phyloP scores from a whole-genome alignment of 2,329 filamentous ascomycete species.

The Sporothrix dimorphospora region DNA sequence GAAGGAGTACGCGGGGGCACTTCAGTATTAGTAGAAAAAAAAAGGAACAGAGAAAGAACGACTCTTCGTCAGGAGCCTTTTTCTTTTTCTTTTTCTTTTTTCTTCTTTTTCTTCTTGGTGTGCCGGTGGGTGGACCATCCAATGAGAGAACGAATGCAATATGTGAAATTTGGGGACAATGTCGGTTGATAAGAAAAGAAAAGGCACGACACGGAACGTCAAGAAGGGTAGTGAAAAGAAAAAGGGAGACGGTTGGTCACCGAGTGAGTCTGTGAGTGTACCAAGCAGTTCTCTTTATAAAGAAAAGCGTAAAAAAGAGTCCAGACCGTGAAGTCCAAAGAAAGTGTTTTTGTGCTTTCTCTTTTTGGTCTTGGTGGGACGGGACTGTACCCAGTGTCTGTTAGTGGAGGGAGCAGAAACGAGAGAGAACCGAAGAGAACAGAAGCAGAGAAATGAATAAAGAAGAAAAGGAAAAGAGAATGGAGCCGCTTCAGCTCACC shows the following conservation, averaged over 20 bases:
- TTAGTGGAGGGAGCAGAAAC: not conserved
- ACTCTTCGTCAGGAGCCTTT: no score
- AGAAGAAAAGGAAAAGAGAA: not conserved
- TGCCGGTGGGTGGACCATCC: no score
- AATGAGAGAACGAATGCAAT: not conserved
- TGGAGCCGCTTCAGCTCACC: not conserved
- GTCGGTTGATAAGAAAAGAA: conserved; percentile 1
- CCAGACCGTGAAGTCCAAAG: not conserved
- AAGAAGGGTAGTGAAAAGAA: not conserved
- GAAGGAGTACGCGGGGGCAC: no score
- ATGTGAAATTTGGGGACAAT: not conserved
- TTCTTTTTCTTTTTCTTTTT: no score
- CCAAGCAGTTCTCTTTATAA: not conserved
- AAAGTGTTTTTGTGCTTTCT: not conserved
- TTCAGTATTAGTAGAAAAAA: no score
- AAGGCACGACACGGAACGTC: not conserved
- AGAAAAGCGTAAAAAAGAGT: conserved; percentile 2
- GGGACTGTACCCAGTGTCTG: not conserved
- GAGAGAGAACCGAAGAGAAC: not conserved
- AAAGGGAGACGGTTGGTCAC: not conserved
- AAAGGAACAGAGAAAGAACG: no score
- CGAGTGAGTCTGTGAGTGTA: no score
- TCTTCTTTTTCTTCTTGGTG: no score
- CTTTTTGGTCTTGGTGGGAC: not conserved
- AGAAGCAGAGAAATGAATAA: not conserved